A percentile compares a stretch with the other conserved stretches of the same genome.
phyloP scores from a whole-genome alignment of 345 rosid genomes.

The Boechera retrofracta region DNA sequence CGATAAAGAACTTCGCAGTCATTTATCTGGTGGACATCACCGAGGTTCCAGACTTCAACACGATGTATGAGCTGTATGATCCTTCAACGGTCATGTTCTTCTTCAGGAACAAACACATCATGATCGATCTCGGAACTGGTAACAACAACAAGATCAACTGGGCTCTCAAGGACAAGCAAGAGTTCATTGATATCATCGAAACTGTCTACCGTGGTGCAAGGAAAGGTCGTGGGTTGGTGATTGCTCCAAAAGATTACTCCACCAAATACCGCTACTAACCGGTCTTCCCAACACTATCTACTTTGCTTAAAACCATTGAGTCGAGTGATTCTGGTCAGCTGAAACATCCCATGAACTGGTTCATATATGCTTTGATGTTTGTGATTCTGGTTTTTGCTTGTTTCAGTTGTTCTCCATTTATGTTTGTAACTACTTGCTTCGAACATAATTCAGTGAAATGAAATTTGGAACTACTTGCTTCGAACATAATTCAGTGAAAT shows the following conservation, averaged over 20 bases:
- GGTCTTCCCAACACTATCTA: neutral
- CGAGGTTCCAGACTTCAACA: constrained; percentile 91
- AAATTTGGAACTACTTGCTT: constrained; percentile 18
- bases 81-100: constrained; percentile 96
- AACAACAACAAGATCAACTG: constrained; percentile 98
- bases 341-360: constrained; percentile 26
- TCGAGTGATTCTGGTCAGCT: constrained; percentile 31
- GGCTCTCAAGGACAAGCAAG: constrained; percentile 98
- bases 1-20: constrained; percentile 93
- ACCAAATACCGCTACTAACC: constrained; percentile 88
- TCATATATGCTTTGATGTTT: constrained; percentile 20
- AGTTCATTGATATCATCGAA: constrained; percentile 88
- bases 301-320: constrained; percentile 9
- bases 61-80: constrained; percentile 94
- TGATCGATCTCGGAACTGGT: constrained; percentile 97
- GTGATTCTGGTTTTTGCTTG: constrained; percentile 17
- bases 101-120: constrained; percentile 98
- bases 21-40: constrained; percentile 93
- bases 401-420: constrained; percentile 15
- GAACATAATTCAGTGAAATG: constrained; percentile 31
- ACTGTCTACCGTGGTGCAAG: constrained; percentile 91
- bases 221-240: constrained; percentile 95
- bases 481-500: constrained; percentile 29
- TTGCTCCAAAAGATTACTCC: constrained; percentile 97
- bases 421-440: constrained; percentile 24